Evolutionary conservation across 192 early-diverging fungal species (phyloP).

Genomic region (Coemansia sp.): DNA sequence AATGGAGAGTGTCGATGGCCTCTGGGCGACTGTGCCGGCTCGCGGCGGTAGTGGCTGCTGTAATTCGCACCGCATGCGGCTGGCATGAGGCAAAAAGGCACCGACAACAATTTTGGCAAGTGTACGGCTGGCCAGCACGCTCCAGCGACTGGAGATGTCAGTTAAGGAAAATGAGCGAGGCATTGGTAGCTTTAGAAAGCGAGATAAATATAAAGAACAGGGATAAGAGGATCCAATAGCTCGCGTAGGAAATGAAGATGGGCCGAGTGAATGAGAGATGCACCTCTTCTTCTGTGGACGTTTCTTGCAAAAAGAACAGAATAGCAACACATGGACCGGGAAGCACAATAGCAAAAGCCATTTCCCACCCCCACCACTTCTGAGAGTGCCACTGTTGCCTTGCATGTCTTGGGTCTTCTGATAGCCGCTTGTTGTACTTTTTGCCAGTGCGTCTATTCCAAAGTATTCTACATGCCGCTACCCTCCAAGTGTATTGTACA

Average conservation of each 20-base stretch:
- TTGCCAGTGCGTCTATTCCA: too few relatives aligned
- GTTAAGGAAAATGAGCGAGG: background rate
- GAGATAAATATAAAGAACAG: background rate
- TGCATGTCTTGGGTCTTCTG: background rate
- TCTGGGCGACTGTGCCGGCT: background rate
- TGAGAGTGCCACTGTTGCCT: background rate
- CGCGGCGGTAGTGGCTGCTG: background rate
- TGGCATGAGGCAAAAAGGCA: slow-evolving; percentile 15
- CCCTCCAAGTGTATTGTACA: background rate
- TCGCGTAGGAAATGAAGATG: background rate
- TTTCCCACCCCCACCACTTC: too few relatives aligned
- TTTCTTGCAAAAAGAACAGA: background rate
- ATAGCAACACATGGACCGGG: too few relatives aligned
- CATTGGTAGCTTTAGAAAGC: background rate
- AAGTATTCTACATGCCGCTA: too few relatives aligned
- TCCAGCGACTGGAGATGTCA: background rate
- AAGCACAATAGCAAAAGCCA: background rate
- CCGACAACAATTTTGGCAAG: slow-evolving; percentile 10
- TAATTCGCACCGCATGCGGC: background rate
- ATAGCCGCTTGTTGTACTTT: background rate
- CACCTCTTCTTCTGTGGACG: background rate
- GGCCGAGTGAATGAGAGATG: too few relatives aligned
- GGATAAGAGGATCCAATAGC: background rate
- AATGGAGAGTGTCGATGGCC: background rate
- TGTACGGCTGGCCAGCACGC: background rate